Conservation (phyloP, 2,329 filamentous ascomycete species). For the Colletotrichum lupini region DNA sequence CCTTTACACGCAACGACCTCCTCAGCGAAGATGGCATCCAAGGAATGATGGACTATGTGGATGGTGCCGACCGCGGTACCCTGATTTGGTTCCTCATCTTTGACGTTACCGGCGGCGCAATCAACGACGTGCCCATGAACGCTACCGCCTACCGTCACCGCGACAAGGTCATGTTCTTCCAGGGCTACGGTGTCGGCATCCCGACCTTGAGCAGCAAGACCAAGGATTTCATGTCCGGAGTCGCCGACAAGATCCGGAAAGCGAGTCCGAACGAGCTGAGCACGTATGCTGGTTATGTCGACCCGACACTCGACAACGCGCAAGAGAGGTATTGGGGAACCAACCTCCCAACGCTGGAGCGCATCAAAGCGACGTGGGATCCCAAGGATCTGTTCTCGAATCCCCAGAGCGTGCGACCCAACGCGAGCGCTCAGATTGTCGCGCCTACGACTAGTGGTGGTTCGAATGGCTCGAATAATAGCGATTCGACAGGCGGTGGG, state of each 20-base stretch:
- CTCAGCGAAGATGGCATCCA: slow-evolving; percentile 58
- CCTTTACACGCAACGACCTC: slow-evolving; percentile 60
- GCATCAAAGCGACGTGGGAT: slow-evolving; percentile 64
- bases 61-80: slow-evolving; percentile 59
- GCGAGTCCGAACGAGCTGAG: slow-evolving; percentile 53
- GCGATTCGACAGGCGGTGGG: background rate
- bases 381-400: slow-evolving; percentile 67
- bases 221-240: slow-evolving; percentile 60
- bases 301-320: slow-evolving; percentile 57
- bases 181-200: slow-evolving; percentile 68
- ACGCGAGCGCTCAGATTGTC: slow-evolving; percentile 23
- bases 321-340: slow-evolving; percentile 66
- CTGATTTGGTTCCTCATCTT: slow-evolving; percentile 72
- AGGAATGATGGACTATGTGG: slow-evolving; percentile 65
- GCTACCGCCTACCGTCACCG: slow-evolving; percentile 72
- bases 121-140: slow-evolving; percentile 64
- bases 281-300: slow-evolving; percentile 73
- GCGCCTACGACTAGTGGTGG: slow-evolving; percentile 7
- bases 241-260: slow-evolving; percentile 57
- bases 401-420: slow-evolving; percentile 64
- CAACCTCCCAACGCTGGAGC: slow-evolving; percentile 58
- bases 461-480: background rate
- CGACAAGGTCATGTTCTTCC: slow-evolving; percentile 72
- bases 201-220: slow-evolving; percentile 57
- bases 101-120: slow-evolving; percentile 69